Evolutionary conservation across 2,329 filamentous ascomycete genomes (phyloP), one percentile per base, ranked within the genome.

Genomic region (Neocatenulostroma microsporum): DNA sequence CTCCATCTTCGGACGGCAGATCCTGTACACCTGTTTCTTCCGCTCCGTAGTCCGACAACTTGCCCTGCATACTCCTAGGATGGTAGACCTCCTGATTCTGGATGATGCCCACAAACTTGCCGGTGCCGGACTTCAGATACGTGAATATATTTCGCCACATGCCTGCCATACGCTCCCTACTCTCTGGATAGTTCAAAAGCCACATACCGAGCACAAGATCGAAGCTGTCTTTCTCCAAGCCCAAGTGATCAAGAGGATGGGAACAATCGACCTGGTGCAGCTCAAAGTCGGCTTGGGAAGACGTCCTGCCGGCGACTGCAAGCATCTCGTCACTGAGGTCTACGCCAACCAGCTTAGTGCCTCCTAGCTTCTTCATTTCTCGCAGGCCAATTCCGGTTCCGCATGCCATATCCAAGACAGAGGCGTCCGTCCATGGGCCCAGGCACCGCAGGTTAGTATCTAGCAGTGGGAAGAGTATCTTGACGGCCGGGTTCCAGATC

Each of bases 231-330:
- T 35, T 6, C 20, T 40, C 9, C 23, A 40, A 21, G 3, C 31
- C 31, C 14, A 40, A 25, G 37, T 40, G 37, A 17, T 21, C 20
- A 4, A 40, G 24, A 4, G 31, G 31, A 14, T 36, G 14, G 8
- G 37, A 40, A 17, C 37, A 40, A 20, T 40, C 37, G 25, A 32
- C 37, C 9, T 40, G 37, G 25, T 40, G 37, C 27, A 36, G 25
- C 12, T 36, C 34, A 17, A 36, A 36, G 9, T 18, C 34, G n/a
- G 7, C 24, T 7, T 36, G 6, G 10, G 24, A 17, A 6, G 34
- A 29, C 25, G 20, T 30, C 24, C 21, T 9, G 11, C 21, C 20
- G 4, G 34, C 34, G n/a, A 36, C 25, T 8, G 5, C 25, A 17
- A 36, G 34, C 34, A 36, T 36, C 13, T 26, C 34, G 25, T 12